These are phyloP conservation scores for Phytophthora pisi DNA, from an alignment of 352 stramenopile species.

Conservation along the genomic window DNA sequence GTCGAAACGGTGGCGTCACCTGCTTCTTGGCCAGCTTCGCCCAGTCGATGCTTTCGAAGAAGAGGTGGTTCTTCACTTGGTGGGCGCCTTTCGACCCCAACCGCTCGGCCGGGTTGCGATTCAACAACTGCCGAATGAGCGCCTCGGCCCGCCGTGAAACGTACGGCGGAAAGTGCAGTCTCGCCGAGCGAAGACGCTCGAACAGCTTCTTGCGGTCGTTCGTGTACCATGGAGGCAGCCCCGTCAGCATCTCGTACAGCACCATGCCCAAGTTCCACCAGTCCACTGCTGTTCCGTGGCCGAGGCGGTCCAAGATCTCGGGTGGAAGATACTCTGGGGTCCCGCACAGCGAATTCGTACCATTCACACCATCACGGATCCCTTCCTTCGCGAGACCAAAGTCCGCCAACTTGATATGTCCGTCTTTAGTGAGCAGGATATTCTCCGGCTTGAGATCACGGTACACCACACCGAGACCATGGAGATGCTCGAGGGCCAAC, in stretches of 20 bases:
- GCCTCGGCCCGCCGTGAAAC: conserved; percentile 76
- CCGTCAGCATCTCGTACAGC: conserved; percentile 85
- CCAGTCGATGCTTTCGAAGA: conserved; percentile 86
- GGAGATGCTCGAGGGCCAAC: conserved; percentile 83
- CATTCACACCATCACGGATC: conserved; percentile 65
- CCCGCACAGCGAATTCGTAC: conserved; percentile 84
- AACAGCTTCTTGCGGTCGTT: conserved; percentile 91
- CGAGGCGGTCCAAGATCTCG: conserved; percentile 80
- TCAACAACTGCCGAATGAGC: conserved; percentile 83
- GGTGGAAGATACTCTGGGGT: conserved; percentile 90
- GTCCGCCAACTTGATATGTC: conserved; percentile 90
- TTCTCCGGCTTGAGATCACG: conserved; percentile 82
- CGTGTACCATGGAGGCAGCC: conserved; percentile 88
- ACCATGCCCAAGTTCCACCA: conserved; percentile 93
- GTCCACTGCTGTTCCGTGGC: conserved; percentile 92
- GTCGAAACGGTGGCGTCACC: conserved; percentile 71
- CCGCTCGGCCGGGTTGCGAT: conserved; percentile 73
- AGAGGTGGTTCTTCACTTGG: conserved; percentile 76
- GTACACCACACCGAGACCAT: conserved; percentile 85
- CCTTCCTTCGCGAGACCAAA: conserved; percentile 87
- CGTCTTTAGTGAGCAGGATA: conserved; percentile 76
- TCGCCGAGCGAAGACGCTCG: conserved; percentile 76
- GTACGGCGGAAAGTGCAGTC: conserved; percentile 85
- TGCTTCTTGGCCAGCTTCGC: conserved; percentile 59
- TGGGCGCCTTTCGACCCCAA: conserved; percentile 71